Percentiles rank a stretch among this genome's conserved stretches.
These are phyloP conservation scores for Verticillium albo-atrum DNA, from an alignment of 2,329 filamentous ascomycete genomes.

Conservation along the genomic window DNA sequence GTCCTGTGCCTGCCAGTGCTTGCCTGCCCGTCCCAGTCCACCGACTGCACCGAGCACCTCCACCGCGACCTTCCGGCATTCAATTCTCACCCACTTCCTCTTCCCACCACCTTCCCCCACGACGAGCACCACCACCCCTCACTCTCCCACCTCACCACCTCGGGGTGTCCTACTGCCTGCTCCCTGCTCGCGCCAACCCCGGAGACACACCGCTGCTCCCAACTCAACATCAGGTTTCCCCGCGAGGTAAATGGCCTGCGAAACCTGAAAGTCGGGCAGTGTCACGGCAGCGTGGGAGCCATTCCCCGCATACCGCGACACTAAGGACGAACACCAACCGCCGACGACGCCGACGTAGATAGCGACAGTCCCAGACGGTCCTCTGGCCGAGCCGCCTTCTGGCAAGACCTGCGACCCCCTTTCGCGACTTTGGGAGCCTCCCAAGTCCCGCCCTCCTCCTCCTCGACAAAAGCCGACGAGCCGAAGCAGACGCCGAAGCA, in stretches of 20 bases:
- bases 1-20: not conserved
- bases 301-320: constrained; percentile 51
- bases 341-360: not conserved
- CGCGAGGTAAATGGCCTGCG: constrained; percentile 50
- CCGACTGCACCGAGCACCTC: not conserved
- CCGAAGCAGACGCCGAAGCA: not conserved
- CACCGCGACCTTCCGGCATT: not conserved
- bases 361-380: not conserved
- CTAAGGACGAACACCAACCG: constrained; percentile 11
- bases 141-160: not conserved
- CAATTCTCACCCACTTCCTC: not conserved
- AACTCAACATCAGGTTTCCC: not conserved
- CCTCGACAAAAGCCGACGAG: not conserved
- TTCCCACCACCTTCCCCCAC: not conserved
- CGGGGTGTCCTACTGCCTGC: not conserved
- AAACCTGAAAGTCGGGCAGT: constrained; percentile 49
- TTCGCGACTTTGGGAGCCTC: not conserved
- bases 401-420: not conserved
- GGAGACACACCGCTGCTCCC: not conserved
- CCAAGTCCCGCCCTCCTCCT: not conserved
- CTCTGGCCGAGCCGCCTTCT: not conserved
- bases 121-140: not conserved
- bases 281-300: constrained; percentile 54
- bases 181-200: not conserved
- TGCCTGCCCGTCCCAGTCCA: not conserved